Evolutionary conservation across 805 yeast species (phyloP), one percentile per base, ranked within the genome.

Genomic region (Cyberlindnera sargentensis): DNA sequence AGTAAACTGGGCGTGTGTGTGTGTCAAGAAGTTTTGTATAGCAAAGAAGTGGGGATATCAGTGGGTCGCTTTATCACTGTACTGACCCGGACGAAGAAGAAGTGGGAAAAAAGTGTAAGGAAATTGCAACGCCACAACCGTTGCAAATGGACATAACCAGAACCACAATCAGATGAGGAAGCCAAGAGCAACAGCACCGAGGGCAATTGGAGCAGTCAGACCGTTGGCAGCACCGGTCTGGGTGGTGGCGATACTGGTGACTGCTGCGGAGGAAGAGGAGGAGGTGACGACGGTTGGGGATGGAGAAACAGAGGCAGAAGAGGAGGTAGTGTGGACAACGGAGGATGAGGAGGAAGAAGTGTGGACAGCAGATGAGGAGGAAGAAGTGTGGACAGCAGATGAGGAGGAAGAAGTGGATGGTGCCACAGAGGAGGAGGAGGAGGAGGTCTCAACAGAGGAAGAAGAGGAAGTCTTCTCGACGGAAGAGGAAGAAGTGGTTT

Each of bases 161-260:
- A 9, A 28, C 6, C 9, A 7, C 9, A 9, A 28, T 28, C 30
- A 54, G 39, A 53, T 40, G 36, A 57, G 34, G 28, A 57, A 40
- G 31, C 54, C 60, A 39, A 55, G 11, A 23, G 41, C 41, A 20
- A 64, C 70, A 55, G 68, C 75, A 32, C 64, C 58, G 25, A 70
- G 54, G 41, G 72, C 73, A 45, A 63, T 64, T 47, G 67, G 65
- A 31, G 70, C 71, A 38, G 66, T 67, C 42, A 67, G 44, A 27
- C 61, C 55, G 36, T 55, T 49, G 43, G 63, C 67, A 27, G 56
- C 63, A 47, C 48, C 54, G 24, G 52, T 49, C 38, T 57, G 48
- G 7, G 57, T 37, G 29, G 40, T 8, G 11, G 61, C 34, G 31
- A 62, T 41, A 30, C 57, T 34, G n/a, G 56, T 41, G 33, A 56